These are phyloP conservation scores for Lenzites betulinus DNA, from an alignment of 768 basidiomycete species.

Conservation along the genomic window DNA sequence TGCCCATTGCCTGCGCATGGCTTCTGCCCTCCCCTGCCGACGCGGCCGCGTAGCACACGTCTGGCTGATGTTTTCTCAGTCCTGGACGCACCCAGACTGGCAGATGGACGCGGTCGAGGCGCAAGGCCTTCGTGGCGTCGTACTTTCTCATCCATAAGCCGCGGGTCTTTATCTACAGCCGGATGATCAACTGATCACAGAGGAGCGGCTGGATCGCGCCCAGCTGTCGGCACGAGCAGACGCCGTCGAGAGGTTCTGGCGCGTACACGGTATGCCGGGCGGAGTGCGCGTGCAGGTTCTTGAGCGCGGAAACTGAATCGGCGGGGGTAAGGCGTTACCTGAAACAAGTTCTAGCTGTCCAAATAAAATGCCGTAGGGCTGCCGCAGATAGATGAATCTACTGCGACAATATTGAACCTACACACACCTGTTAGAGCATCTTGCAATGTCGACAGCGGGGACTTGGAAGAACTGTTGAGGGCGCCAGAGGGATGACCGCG, in stretches of 20 bases:
- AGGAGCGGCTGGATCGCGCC: neutral
- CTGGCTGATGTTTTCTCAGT: neutral
- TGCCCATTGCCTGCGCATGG: neutral
- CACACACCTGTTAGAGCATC: no score
- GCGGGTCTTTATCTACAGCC: neutral
- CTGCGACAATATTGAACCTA: no score
- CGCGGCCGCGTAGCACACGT: neutral
- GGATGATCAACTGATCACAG: constrained; percentile 8
- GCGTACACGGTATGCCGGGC: neutral
- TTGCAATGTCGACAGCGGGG: no score
- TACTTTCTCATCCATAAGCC: neutral
- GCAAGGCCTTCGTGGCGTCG: constrained; percentile 10
- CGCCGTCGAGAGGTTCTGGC: neutral
- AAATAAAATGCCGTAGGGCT: no score
- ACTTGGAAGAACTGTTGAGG: neutral
- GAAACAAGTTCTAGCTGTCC: no score
- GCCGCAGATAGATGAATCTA: neutral
- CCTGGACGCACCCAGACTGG: neutral
- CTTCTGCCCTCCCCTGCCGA: neutral
- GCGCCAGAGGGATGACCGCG: neutral
- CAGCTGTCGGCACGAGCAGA: neutral
- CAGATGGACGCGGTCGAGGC: neutral
- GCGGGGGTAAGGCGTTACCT: no score
- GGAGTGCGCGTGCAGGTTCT: neutral
- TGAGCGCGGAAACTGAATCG: no score